phyloP scores from a whole-genome alignment of 2,329 filamentous ascomycete genomes.

The Didymellaceae sp. region DNA sequence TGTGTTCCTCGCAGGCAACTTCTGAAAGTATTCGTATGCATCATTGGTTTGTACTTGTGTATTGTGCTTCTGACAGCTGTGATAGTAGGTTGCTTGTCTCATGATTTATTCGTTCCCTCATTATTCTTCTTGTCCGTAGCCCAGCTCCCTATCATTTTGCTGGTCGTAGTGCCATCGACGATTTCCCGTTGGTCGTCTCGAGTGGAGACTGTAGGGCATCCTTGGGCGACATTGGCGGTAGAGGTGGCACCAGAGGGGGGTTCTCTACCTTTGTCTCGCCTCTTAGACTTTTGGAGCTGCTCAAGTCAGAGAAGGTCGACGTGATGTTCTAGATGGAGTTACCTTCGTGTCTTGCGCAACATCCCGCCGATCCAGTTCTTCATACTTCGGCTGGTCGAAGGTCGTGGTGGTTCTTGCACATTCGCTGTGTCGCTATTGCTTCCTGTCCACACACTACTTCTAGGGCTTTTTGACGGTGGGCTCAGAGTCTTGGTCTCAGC shows the following conservation, averaged over 20 bases:
- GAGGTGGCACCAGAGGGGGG: conserved; percentile 29
- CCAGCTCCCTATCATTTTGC: not conserved
- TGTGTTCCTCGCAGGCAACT: too few species aligned
- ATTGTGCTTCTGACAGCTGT: not conserved
- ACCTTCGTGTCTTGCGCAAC: conserved; percentile 42
- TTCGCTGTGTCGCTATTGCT: conserved; percentile 17
- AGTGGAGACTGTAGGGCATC: conserved; percentile 19
- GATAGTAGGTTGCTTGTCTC: not conserved
- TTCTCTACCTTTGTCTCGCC: conserved; percentile 23
- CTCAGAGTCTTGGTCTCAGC: conserved; percentile 33
- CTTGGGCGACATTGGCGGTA: conserved; percentile 33
- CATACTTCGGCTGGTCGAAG: conserved; percentile 36
- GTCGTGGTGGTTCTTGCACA: conserved; percentile 23
- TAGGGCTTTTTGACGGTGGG: conserved; percentile 26
- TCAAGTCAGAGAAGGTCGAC: conserved; percentile 17
- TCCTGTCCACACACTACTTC: conserved; percentile 29
- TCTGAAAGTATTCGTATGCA: not conserved
- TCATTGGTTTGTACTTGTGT: not conserved
- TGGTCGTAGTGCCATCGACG: conserved; percentile 1
- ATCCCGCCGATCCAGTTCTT: conserved; percentile 44
- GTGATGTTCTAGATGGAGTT: not conserved
- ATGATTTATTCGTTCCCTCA: not conserved
- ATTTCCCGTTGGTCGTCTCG: conserved; percentile 26
- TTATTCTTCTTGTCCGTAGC: not conserved
- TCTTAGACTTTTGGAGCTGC: conserved; percentile 37